Conservation (phyloP, 78 protist species). For the Thecamonas trahens region DNA sequence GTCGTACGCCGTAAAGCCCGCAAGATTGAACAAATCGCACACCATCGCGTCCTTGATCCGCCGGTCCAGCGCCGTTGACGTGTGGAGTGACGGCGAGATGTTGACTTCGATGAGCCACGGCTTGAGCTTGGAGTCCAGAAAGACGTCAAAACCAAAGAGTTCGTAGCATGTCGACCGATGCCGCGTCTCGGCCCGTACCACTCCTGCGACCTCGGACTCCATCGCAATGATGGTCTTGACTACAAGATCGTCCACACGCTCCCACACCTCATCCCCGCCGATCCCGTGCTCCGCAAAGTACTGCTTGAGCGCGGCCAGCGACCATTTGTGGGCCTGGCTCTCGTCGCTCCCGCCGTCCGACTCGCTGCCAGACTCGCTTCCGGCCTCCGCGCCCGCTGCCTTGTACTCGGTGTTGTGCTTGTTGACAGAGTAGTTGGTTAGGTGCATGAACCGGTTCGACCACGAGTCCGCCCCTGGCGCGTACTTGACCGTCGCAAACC, state of each 20-base stretch:
- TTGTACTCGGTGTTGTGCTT: background rate
- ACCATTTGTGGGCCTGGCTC: background rate
- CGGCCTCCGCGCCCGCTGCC: background rate
- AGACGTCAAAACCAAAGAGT: conserved; percentile 24
- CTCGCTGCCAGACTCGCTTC: background rate
- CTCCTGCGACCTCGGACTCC: background rate
- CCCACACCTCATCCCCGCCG: background rate
- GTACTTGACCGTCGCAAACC: conserved; percentile 3
- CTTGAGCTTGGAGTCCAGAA: conserved; percentile 5
- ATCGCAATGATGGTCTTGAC: background rate
- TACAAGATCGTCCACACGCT: background rate
- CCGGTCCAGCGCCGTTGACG: conserved; percentile 13
- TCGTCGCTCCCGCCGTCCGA: background rate
- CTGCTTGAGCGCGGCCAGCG: background rate
- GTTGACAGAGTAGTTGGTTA: conserved; percentile 21
- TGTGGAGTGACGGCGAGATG: conserved; percentile 22
- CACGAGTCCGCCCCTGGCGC: background rate
- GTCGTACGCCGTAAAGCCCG: no score
- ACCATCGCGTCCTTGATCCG: conserved; percentile 13
- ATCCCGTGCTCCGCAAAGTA: background rate
- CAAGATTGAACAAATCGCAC: conserved; percentile 9
- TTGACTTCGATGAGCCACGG: conserved; percentile 47
- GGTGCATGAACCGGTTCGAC: background rate
- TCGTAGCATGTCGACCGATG: conserved; percentile 1
- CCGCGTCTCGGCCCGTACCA: background rate